Evolutionary conservation across 2,329 filamentous ascomycete genomes (phyloP), one percentile per base, ranked within the genome.

Genomic region (Nemania sp.): DNA sequence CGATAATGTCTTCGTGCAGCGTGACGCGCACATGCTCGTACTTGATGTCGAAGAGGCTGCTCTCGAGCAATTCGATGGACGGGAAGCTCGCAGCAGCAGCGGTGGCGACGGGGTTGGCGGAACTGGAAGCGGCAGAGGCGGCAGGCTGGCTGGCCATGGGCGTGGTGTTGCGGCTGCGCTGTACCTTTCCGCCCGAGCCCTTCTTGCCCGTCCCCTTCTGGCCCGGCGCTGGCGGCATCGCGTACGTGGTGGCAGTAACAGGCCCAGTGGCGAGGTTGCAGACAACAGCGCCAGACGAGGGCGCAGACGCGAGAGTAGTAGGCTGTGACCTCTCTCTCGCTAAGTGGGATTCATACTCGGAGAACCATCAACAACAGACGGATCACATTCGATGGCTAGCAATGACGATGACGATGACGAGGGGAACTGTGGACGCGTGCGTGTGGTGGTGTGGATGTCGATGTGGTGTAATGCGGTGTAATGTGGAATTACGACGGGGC

Each of bases 131-230:
- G 28, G 28, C 3, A 12, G 26, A 24, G 19, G 15, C 34, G 36
- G 70, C 74, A 65, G 71, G 72, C 59, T 61, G 72, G 28, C 68
- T 73, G 28, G 82, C 80, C 66, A 82, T 81, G 30, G 89, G 90
- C 14, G 89, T 93, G 30, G 88, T 90, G 71, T 91, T 92, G 67
- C 89, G 86, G 68, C 88, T 91, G 57, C 83, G 79, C 63, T 86
- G 88, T 62, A 85, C 84, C 57, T 84, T 80, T 63, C 80, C 80
- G 62, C 79, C 79, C 56, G 77, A 75, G 53, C 76, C 77, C 73
- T 90, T 90, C 75, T 86, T 87, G 68, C 83, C 79, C 22, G 82
- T 83, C 53, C 83, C 83, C 65, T 84, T 83, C 66, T 85, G 81
- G 61, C 80, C 78, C 42, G 80, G 77, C 51, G 74, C 75, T 23